Conservation (phyloP, 2,329 filamentous ascomycete genomes). For the Thielaviopsis populi region DNA sequence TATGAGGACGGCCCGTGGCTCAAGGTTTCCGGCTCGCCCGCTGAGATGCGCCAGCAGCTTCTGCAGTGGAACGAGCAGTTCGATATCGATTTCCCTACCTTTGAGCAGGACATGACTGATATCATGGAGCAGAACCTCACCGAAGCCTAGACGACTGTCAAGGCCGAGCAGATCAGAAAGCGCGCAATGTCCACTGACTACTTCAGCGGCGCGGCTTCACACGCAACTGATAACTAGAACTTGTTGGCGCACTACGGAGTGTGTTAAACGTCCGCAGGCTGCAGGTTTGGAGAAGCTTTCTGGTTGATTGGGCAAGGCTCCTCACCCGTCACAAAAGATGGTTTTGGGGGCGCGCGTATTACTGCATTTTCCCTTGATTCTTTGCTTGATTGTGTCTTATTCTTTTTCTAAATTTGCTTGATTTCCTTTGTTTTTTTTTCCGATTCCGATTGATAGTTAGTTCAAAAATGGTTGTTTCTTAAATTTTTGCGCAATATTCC, state of each 20-base stretch:
- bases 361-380: neutral
- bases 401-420: too few relatives aligned
- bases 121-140: neutral
- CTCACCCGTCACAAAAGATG: neutral
- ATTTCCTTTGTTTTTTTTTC: too few relatives aligned
- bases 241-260: constrained; percentile 4
- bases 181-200: too few relatives aligned
- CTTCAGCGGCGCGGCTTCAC: constrained; percentile 1
- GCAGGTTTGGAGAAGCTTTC: neutral
- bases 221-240: constrained; percentile 10
- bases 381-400: neutral
- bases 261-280: neutral
- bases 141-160: neutral
- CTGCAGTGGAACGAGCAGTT: constrained; percentile 18
- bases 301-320: neutral
- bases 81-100: constrained; percentile 16
- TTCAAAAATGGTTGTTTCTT: too few relatives aligned
- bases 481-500: too few relatives aligned
- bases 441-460: too few relatives aligned
- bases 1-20: constrained; percentile 15
- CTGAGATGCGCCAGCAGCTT: constrained; percentile 18
- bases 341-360: neutral
- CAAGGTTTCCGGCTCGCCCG: constrained; percentile 18
- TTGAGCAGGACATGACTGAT: neutral
- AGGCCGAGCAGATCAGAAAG: neutral